Conservation (phyloP, 2,329 filamentous ascomycete genomes). For the Pezicula neosporulosa region DNA sequence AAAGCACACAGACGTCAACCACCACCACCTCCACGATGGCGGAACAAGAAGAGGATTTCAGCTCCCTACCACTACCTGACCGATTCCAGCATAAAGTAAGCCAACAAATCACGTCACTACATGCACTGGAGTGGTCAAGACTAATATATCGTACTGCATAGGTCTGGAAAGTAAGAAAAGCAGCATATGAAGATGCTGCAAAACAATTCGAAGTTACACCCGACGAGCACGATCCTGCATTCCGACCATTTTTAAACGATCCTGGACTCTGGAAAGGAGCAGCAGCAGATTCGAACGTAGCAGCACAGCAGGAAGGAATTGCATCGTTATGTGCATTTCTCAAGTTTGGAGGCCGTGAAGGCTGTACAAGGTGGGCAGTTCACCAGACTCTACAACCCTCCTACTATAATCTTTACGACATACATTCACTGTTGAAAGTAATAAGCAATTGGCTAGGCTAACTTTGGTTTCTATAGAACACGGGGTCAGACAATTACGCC, state of each 20-base stretch:
- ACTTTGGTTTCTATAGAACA: constrained; percentile 47
- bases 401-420: too few species aligned
- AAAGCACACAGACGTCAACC: constrained; percentile 10
- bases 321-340: constrained; percentile 86
- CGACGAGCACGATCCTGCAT: constrained; percentile 80
- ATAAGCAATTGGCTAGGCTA: not conserved
- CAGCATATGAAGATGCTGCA: constrained; percentile 87
- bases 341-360: constrained; percentile 81
- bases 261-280: constrained; percentile 86
- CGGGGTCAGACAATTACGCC: constrained; percentile 70
- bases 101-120: not conserved
- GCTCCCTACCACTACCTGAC: constrained; percentile 72
- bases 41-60: constrained; percentile 80
- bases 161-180: constrained; percentile 97
- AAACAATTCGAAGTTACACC: constrained; percentile 83
- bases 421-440: too few species aligned
- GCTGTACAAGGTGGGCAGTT: constrained; percentile 59
- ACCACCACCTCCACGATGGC: constrained; percentile 53
- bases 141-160: constrained; percentile 31
- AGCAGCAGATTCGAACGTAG: constrained; percentile 92
- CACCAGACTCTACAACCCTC: too few species aligned
- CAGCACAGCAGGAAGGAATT: constrained; percentile 91
- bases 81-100: constrained; percentile 78
- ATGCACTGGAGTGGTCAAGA: not conserved
- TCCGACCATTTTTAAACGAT: constrained; percentile 84